phyloP scores from a whole-genome alignment of 2,329 filamentous ascomycete genomes.

The Decorospora gaudefroyi region DNA sequence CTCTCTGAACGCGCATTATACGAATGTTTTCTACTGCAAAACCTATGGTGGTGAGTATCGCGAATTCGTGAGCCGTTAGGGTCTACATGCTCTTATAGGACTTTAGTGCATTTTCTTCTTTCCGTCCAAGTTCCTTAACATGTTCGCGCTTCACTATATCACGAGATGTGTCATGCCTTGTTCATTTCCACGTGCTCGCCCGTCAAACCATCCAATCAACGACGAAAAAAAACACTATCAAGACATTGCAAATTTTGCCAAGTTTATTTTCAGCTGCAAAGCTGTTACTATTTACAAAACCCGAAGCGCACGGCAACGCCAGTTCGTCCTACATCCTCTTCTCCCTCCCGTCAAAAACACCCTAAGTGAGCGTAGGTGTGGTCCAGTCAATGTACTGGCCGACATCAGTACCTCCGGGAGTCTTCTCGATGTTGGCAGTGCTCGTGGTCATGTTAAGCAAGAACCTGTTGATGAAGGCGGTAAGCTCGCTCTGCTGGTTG shows the following conservation, averaged over 20 bases:
- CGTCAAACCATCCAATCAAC: too few species aligned
- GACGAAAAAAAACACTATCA: too few species aligned
- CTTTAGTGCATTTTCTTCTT: too few species aligned
- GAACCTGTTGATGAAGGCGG: slow-evolving; percentile 61
- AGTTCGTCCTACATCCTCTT: not conserved
- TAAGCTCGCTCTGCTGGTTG: slow-evolving; percentile 58
- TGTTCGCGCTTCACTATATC: not conserved
- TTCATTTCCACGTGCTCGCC: too few species aligned
- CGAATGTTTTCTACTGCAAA: not conserved
- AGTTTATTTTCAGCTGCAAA: slow-evolving; percentile 3
- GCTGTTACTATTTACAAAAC: slow-evolving; percentile 13
- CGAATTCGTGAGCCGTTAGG: too few species aligned
- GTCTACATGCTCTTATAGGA: too few species aligned
- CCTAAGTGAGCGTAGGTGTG: slow-evolving; percentile 41
- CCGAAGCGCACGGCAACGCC: slow-evolving; percentile 10
- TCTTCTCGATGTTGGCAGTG: slow-evolving; percentile 44
- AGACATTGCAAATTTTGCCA: not conserved
- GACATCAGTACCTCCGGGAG: slow-evolving; percentile 37
- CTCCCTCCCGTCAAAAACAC: not conserved
- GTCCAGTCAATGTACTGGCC: slow-evolving; percentile 48
- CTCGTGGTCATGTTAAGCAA: slow-evolving; percentile 36
- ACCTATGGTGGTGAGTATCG: slow-evolving; percentile 17
- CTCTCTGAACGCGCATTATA: too few species aligned
- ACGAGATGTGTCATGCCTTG: too few species aligned
- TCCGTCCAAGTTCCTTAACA: not conserved